Percentiles rank a stretch among this genome's conserved stretches.
Evolutionary conservation across 306 rosid species (phyloP).

Genomic region (Quercus suber): DNA sequence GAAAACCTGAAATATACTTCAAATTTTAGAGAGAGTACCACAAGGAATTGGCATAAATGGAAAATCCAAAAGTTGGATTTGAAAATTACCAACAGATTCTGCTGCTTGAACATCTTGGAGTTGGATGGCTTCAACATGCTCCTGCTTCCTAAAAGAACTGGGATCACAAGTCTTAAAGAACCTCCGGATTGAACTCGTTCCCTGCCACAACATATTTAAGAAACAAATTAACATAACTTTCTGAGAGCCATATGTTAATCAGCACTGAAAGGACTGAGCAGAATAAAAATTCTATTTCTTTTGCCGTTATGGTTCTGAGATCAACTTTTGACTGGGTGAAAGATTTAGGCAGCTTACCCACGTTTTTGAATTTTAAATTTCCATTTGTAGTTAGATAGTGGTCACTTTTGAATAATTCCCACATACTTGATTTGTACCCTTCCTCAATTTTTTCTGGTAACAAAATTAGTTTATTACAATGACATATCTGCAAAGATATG

Average conservation of each 20-base stretch:
- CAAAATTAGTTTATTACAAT: neutral
- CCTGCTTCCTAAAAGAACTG: constrained; percentile 41
- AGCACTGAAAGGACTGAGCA: neutral
- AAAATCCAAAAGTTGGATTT: constrained; percentile 9
- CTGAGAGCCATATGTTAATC: neutral
- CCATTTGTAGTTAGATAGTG: neutral
- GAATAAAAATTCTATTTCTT: neutral
- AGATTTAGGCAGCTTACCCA: neutral
- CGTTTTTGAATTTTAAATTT: neutral
- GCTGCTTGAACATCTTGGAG: constrained; percentile 32
- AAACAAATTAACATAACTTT: neutral
- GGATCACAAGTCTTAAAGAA: constrained; percentile 50
- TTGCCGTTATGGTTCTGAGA: neutral
- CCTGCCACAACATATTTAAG: constrained; percentile 38
- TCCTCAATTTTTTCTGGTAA: neutral
- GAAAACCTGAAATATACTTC: constrained; percentile 28
- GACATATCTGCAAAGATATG: neutral
- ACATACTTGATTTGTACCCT: neutral
- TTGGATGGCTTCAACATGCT: constrained; percentile 33
- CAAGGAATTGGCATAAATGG: neutral
- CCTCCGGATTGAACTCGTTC: constrained; percentile 56
- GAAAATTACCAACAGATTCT: constrained; percentile 35
- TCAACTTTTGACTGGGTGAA: neutral
- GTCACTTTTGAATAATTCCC: neutral
- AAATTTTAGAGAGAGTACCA: neutral